A percentile compares a stretch with the other conserved stretches of the same genome.
Conservation (phyloP, 306 rosid species). For the Cucurbita argyrosperma region DNA sequence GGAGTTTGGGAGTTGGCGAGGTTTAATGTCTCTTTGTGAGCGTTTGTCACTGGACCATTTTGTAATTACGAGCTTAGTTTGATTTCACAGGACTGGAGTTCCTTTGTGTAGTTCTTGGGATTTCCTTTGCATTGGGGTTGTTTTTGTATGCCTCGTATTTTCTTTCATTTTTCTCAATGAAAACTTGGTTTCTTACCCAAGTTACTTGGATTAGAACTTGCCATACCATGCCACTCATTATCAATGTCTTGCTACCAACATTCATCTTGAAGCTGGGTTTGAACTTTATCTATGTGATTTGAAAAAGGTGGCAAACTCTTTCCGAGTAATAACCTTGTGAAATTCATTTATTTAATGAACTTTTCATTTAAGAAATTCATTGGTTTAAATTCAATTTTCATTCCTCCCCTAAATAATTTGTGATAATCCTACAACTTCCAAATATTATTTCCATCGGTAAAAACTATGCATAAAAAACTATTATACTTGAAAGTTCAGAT, state of each 20-base stretch:
- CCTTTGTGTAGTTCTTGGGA: too few species aligned
- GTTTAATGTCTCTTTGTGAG: too few species aligned
- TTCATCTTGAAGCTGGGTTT: not conserved
- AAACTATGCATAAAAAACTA: not conserved
- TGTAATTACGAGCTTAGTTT: too few species aligned
- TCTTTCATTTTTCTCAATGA: too few species aligned
- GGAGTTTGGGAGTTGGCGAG: too few species aligned
- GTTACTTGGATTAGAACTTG: not conserved
- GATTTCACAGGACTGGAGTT: too few species aligned
- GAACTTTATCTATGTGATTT: not conserved
- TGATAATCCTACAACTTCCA: not conserved
- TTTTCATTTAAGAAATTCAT: not conserved
- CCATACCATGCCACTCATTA: not conserved
- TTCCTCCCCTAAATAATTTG: not conserved
- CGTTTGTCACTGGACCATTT: too few species aligned
- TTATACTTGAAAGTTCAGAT: not conserved
- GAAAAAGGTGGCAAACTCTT: not conserved
- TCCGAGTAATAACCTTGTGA: not conserved
- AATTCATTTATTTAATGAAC: not conserved
- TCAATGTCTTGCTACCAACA: not conserved
- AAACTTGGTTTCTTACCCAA: too few species aligned
- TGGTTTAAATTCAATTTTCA: not conserved
- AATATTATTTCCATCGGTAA: too few species aligned
- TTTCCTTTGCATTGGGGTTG: too few species aligned
- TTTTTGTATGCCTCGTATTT: too few species aligned